These are phyloP conservation scores for Rugosomyces carneus DNA, from an alignment of 1,284 basidiomycete species.

Conservation along the genomic window DNA sequence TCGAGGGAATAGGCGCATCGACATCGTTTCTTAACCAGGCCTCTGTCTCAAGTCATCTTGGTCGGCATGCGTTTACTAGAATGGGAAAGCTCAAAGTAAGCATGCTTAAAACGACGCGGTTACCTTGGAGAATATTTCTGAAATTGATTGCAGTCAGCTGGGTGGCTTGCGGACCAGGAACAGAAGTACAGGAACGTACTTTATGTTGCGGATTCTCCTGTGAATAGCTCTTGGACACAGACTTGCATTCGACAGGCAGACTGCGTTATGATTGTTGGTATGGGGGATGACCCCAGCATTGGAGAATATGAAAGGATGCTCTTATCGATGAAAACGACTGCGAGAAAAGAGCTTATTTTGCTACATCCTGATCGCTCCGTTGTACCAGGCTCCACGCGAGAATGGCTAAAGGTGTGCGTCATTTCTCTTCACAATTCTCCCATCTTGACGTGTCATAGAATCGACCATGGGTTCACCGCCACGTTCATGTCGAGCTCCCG, in stretches of 20 bases:
- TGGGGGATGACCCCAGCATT: constrained; percentile 85
- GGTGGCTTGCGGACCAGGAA: constrained; percentile 94
- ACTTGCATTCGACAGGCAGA: constrained; percentile 97
- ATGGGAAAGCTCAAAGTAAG: constrained; percentile 88
- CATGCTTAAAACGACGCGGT: background rate
- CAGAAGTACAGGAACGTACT: constrained; percentile 87
- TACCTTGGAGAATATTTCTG: background rate
- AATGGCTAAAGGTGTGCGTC: constrained; percentile 82
- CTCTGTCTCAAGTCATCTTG: constrained; percentile 84
- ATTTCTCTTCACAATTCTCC: constrained; percentile 12
- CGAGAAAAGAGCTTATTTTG: constrained; percentile 92
- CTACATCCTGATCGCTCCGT: constrained; percentile 91
- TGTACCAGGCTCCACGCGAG: constrained; percentile 85
- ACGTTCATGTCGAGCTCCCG: constrained; percentile 85
- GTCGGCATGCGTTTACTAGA: constrained; percentile 86
- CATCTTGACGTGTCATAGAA: constrained; percentile 40
- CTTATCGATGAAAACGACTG: constrained; percentile 94
- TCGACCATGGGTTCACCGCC: constrained; percentile 92
- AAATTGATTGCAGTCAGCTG: constrained; percentile 31
- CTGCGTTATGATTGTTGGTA: constrained; percentile 91
- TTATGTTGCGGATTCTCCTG: constrained; percentile 91
- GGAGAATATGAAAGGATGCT: constrained; percentile 93
- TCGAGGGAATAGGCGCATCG: constrained; percentile 85
- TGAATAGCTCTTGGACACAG: constrained; percentile 93
- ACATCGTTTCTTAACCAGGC: constrained; percentile 90